These are phyloP conservation scores for Fusarium bactridioides DNA, from an alignment of 2,329 filamentous ascomycete genomes.

Conservation along the genomic window DNA sequence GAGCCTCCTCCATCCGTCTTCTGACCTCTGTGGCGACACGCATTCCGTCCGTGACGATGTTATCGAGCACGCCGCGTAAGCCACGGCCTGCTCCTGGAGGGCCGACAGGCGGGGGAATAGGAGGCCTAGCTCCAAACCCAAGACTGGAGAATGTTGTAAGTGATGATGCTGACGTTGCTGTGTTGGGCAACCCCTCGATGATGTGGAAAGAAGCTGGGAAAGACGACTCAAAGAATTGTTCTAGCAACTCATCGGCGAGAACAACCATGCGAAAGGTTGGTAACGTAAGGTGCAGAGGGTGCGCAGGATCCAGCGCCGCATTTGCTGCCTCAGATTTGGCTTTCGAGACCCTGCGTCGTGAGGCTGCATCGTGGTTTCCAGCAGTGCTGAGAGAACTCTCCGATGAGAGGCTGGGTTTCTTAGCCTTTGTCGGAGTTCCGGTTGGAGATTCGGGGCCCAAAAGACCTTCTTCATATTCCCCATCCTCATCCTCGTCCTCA, in stretches of 20 bases:
- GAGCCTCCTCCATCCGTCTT: slow-evolving; percentile 93
- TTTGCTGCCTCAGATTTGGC: slow-evolving; percentile 82
- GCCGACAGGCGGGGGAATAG: slow-evolving; percentile 50
- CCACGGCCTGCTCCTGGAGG: slow-evolving; percentile 69
- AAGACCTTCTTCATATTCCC: slow-evolving; percentile 71
- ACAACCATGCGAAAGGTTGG: slow-evolving; percentile 99
- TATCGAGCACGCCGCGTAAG: slow-evolving; percentile 90
- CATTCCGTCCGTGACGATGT: slow-evolving; percentile 97
- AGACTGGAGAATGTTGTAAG: slow-evolving; percentile 87
- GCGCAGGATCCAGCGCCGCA: slow-evolving; percentile 87
- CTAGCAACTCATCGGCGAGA: slow-evolving; percentile 91
- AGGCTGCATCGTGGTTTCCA: slow-evolving; percentile 21
- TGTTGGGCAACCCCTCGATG: slow-evolving; percentile 65
- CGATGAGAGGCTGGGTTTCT: slow-evolving; percentile 53
- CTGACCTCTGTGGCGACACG: slow-evolving; percentile 92
- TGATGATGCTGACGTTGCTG: slow-evolving; percentile 59
- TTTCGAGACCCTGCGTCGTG: slow-evolving; percentile 60
- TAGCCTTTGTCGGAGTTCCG: slow-evolving; percentile 52
- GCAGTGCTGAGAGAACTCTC: slow-evolving; percentile 41
- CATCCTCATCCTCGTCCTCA: slow-evolving; percentile 78
- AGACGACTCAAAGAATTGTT: slow-evolving; percentile 96
- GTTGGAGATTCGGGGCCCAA: slow-evolving; percentile 64
- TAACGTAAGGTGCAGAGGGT: slow-evolving; percentile 92
- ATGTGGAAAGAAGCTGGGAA: slow-evolving; percentile 94
- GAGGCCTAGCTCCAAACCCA: slow-evolving; percentile 58